A percentile compares a stretch with the other conserved stretches of the same genome.
These are phyloP conservation scores for Leishmania aethiopica DNA, from an alignment of 208 protist species.

Conservation along the genomic window DNA sequence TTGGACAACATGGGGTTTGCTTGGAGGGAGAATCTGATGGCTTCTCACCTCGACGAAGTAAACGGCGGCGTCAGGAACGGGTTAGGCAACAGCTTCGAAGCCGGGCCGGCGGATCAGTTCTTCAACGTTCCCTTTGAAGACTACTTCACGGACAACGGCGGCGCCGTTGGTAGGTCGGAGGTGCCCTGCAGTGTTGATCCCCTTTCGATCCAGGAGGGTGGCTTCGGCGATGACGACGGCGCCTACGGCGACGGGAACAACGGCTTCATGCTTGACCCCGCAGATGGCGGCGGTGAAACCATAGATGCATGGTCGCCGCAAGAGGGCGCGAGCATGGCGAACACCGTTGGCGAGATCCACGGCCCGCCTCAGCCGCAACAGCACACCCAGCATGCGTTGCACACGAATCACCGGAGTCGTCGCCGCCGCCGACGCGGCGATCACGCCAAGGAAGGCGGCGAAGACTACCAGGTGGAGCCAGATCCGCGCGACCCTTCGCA, in stretches of 20 bases:
- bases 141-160: constrained; percentile 41
- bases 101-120: constrained; percentile 39
- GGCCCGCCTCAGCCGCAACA: constrained; percentile 2
- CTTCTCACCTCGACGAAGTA: constrained; percentile 10
- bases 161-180: constrained; percentile 7
- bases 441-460: constrained; percentile 5
- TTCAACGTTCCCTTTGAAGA: constrained; percentile 49
- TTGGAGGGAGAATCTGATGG: constrained; percentile 56
- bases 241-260: constrained; percentile 17
- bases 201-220: constrained; percentile 17
- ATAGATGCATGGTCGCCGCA: constrained; percentile 31
- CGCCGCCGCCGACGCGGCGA: constrained; percentile 8
- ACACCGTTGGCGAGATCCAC: constrained; percentile 20
- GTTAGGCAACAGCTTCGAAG: constrained; percentile 26
- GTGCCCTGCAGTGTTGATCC: constrained; percentile 24
- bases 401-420: constrained; percentile 32
- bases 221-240: constrained; percentile 6
- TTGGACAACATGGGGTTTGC: constrained; percentile 55
- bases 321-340: constrained; percentile 15
- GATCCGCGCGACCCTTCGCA: constrained; percentile 20
- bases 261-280: not conserved
- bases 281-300: constrained; percentile 9
- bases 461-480: constrained; percentile 20
- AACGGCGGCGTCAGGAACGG: constrained; percentile 2
- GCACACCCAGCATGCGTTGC: constrained; percentile 20